These are phyloP conservation scores for Arxiozyma telluris DNA, from an alignment of 1,139 yeast species.

Conservation along the genomic window DNA sequence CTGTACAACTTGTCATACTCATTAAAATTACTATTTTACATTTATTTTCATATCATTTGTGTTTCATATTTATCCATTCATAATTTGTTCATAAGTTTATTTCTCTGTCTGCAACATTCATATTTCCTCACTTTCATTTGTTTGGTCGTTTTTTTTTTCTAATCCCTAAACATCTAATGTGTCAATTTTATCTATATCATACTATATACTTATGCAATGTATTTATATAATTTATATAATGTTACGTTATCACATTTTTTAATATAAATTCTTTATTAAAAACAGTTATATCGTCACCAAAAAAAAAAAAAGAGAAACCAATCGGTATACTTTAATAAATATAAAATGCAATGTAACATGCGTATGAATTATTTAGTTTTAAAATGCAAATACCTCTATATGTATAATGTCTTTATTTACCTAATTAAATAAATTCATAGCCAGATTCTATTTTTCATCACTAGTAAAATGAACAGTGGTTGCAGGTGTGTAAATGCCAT, in stretches of 20 bases:
- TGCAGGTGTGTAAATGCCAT: constrained; percentile 7
- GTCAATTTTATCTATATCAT: not conserved
- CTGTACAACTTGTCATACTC: not conserved
- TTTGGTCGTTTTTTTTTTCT: not conserved
- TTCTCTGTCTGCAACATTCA: too few species aligned
- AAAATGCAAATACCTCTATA: not conserved
- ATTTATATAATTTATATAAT: not conserved
- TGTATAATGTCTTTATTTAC: not conserved
- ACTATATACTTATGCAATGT: not conserved
- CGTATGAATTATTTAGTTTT: too few species aligned
- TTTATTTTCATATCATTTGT: not conserved
- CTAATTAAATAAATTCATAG: not conserved
- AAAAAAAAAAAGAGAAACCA: too few species aligned
- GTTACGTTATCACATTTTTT: not conserved
- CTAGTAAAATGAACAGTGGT: constrained; percentile 8
- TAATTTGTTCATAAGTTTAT: too few species aligned
- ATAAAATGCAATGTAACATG: not conserved
- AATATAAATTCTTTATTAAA: not conserved
- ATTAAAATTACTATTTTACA: not conserved
- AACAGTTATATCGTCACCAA: not conserved
- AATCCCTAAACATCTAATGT: not conserved
- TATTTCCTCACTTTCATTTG: not conserved
- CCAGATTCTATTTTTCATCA: constrained; percentile 4
- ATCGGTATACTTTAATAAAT: not conserved
- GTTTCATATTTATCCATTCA: not conserved